These are phyloP conservation scores for Bipolaris oryzae DNA, from an alignment of 2,329 filamentous ascomycete species.

Conservation along the genomic window DNA sequence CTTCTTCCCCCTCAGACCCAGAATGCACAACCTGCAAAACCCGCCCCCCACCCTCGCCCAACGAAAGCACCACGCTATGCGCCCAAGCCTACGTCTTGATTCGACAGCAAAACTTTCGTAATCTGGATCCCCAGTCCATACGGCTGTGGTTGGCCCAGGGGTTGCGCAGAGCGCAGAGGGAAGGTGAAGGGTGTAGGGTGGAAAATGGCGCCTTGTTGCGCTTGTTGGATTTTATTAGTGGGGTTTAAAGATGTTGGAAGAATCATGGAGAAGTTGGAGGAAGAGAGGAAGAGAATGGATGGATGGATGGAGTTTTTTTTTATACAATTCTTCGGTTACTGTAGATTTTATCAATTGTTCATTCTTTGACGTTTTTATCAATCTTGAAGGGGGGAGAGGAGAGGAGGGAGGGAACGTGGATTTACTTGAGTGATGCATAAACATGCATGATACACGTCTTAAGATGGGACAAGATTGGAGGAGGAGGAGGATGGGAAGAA, in stretches of 20 bases:
- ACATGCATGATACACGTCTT: background rate
- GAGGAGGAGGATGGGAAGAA: too few species aligned
- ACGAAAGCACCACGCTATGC: slow-evolving; percentile 43
- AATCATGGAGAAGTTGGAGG: too few species aligned
- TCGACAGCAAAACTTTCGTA: slow-evolving; percentile 43
- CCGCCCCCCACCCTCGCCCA: slow-evolving; percentile 32
- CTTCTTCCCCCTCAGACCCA: slow-evolving; percentile 12
- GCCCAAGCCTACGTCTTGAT: slow-evolving; percentile 45
- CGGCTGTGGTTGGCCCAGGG: slow-evolving; percentile 42
- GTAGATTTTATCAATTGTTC: too few species aligned
- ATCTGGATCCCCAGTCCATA: slow-evolving; percentile 39
- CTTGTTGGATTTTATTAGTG: slow-evolving; percentile 46
- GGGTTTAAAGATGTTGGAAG: slow-evolving; percentile 10
- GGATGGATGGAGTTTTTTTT: too few species aligned
- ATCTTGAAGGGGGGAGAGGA: too few species aligned
- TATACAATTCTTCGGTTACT: too few species aligned
- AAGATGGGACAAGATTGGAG: too few species aligned
- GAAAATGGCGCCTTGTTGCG: slow-evolving; percentile 43
- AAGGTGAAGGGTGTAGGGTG: slow-evolving; percentile 44
- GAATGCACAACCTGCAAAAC: slow-evolving; percentile 39
- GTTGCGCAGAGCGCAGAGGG: slow-evolving; percentile 31
- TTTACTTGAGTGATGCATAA: background rate
- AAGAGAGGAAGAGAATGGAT: too few species aligned
- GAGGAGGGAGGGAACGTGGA: background rate
- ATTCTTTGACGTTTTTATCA: too few species aligned